Conservation (phyloP, 1,139 yeast genomes). For the Diutina catenulata region DNA sequence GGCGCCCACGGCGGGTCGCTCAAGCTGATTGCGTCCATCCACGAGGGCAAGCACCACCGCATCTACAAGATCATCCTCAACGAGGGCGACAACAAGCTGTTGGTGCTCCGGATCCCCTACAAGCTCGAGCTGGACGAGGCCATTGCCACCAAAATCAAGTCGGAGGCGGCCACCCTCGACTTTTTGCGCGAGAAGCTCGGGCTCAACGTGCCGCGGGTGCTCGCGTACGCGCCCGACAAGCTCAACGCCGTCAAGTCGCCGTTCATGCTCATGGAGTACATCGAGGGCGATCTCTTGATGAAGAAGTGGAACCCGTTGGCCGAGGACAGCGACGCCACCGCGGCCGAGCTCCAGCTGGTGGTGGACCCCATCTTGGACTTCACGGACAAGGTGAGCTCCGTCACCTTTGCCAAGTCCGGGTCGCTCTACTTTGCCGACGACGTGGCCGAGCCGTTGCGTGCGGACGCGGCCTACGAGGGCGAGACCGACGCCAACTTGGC, state of each 20-base stretch:
- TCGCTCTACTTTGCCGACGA: constrained; percentile 68
- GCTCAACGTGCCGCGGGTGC: constrained; percentile 57
- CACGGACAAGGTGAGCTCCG: constrained; percentile 37
- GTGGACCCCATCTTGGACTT: constrained; percentile 53
- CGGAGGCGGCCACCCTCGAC: constrained; percentile 92
- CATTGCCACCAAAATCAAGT: constrained; percentile 55
- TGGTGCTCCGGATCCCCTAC: constrained; percentile 79
- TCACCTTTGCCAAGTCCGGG: constrained; percentile 63
- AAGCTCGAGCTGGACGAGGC: constrained; percentile 53
- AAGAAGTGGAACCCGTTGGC: constrained; percentile 78
- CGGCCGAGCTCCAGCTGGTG: constrained; percentile 38
- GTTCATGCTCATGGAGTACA: constrained; percentile 67
- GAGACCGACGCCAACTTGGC: constrained; percentile 42
- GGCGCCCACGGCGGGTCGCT: constrained; percentile 32
- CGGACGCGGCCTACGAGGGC: constrained; percentile 46
- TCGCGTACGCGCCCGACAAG: constrained; percentile 56
- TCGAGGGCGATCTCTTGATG: constrained; percentile 77
- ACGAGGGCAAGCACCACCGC: constrained; percentile 91
- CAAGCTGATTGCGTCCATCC: constrained; percentile 70
- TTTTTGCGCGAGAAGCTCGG: constrained; percentile 47
- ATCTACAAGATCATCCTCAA: constrained; percentile 60
- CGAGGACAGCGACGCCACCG: constrained; percentile 10
- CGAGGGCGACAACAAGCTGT: constrained; percentile 36
- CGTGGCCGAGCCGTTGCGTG: constrained; percentile 30
- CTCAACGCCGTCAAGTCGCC: constrained; percentile 59